Conservation (phyloP, 164 flowering plant species). For the Umbellularia californica region DNA sequence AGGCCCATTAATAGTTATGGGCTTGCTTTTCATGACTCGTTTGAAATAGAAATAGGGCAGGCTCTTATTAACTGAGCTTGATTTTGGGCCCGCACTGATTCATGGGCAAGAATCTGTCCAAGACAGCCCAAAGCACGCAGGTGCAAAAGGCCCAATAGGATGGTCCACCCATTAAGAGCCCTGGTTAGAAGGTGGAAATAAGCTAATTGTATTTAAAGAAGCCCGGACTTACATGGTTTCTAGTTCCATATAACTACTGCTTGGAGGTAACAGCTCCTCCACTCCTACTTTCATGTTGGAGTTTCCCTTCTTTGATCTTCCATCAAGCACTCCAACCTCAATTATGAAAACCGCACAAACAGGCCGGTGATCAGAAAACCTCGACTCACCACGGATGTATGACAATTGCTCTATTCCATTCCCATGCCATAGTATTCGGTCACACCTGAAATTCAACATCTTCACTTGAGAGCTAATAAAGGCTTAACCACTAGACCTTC, state of each 20-base stretch:
- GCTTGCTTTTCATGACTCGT: too few species aligned
- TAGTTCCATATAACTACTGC: slow-evolving; percentile 7
- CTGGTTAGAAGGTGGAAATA: too few species aligned
- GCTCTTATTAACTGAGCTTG: too few species aligned
- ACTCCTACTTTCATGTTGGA: slow-evolving; percentile 36
- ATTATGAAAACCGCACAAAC: slow-evolving; percentile 64
- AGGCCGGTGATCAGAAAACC: slow-evolving; percentile 84
- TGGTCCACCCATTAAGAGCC: too few species aligned
- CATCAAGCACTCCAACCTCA: slow-evolving; percentile 32
- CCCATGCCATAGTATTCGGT: slow-evolving; percentile 80
- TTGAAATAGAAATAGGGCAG: too few species aligned
- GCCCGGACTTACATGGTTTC: slow-evolving; percentile 15
- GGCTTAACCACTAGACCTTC: background rate
- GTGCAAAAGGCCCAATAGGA: too few species aligned
- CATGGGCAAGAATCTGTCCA: too few species aligned
- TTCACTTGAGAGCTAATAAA: background rate
- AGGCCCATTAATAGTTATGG: too few species aligned
- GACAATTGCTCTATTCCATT: slow-evolving; percentile 53
- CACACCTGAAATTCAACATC: slow-evolving; percentile 54
- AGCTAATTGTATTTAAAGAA: too few species aligned
- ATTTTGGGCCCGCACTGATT: too few species aligned
- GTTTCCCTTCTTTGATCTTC: slow-evolving; percentile 18
- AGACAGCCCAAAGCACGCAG: too few species aligned
- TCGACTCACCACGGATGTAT: slow-evolving; percentile 55
- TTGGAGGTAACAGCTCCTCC: slow-evolving; percentile 26